These are phyloP conservation scores for Microstegium vimineum DNA, from an alignment of 176 grass and related monocot genomes.

Conservation along the genomic window DNA sequence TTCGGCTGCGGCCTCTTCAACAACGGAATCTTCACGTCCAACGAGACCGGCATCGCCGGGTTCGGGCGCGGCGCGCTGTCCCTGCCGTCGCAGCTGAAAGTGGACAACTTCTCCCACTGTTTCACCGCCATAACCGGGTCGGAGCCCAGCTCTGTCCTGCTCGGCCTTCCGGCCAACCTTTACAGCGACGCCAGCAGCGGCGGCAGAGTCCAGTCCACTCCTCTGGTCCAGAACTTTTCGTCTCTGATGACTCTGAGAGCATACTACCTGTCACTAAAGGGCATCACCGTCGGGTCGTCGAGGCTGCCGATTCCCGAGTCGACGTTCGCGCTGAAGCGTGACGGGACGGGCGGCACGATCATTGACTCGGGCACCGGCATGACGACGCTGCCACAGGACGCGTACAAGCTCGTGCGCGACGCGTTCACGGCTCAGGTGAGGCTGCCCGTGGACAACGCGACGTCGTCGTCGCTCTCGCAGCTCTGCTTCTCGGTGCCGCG, in stretches of 20 bases:
- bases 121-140: conserved; percentile 27
- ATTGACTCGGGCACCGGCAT: conserved; percentile 52
- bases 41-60: conserved; percentile 45
- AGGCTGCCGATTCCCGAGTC: conserved; percentile 27
- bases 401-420: conserved; percentile 16
- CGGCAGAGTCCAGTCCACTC: not conserved
- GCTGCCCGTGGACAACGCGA: conserved; percentile 25
- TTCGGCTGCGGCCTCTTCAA: conserved; percentile 42
- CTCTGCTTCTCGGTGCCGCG: conserved; percentile 38
- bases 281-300: conserved; percentile 40
- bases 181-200: not conserved
- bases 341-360: conserved; percentile 40
- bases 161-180: conserved; percentile 25
- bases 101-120: conserved; percentile 45
- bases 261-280: conserved; percentile 44
- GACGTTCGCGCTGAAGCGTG: conserved; percentile 16
- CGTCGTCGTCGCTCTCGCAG: conserved; percentile 9
- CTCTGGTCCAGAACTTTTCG: conserved; percentile 3
- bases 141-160: conserved; percentile 20
- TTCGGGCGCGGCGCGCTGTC: conserved; percentile 29
- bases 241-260: not conserved
- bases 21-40: conserved; percentile 20
- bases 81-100: conserved; percentile 44
- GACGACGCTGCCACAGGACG: conserved; percentile 11
- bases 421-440: conserved; percentile 32